Evolutionary conservation across 495 filamentous ascomycete species (phyloP), one percentile per base, ranked within the genome.

Genomic region (Tetracladium setigerum): DNA sequence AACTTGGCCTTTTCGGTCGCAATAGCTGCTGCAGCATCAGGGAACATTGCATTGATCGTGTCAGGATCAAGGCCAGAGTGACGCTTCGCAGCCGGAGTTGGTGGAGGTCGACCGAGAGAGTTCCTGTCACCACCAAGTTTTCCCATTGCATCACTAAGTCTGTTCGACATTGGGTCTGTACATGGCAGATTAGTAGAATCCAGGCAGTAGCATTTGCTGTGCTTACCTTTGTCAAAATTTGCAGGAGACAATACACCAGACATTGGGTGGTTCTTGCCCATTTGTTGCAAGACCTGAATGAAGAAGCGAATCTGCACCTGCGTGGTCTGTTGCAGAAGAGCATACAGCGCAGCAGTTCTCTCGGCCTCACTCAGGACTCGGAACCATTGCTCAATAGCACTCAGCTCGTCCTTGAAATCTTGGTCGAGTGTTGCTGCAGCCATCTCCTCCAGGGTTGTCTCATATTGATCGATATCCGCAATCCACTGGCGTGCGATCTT

Each of bases 221-320:
- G 6, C 73, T 47, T 64, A 91, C 90, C 91, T 70, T 96, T 97
- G 62, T 98, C 92, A 68, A 96, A 95, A 58, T 90, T 96, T 24
- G 95, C 87, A 10, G 92, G 92, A 16, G 92, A 97, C 31, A 98
- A 72, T 27, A 98, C 82, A 38, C 90, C 89, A 35, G 94, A 95
- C 86, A 97, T 95, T 18, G 92, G 92, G 66, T 97, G 92, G 55
- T 81, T 88, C 70, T 95, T 94, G 30, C 89, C 85, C 94, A 98
- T 98, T 64, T 97, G 91, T 71, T 97, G 88, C 57, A 98, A 69
- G 30, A 97, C 92, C 67, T 95, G 89, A 56, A 96, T 97, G 70
- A 98, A 98, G 73, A 98, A 98, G 40, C 94, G 84, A 52, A 96
- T 95, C 69, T 98, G 92, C 44, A 98, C 91, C 67, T 98, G 94